These are phyloP conservation scores for Blastocystis hominis DNA, from an alignment of 352 stramenopile species.

Conservation along the genomic window DNA sequence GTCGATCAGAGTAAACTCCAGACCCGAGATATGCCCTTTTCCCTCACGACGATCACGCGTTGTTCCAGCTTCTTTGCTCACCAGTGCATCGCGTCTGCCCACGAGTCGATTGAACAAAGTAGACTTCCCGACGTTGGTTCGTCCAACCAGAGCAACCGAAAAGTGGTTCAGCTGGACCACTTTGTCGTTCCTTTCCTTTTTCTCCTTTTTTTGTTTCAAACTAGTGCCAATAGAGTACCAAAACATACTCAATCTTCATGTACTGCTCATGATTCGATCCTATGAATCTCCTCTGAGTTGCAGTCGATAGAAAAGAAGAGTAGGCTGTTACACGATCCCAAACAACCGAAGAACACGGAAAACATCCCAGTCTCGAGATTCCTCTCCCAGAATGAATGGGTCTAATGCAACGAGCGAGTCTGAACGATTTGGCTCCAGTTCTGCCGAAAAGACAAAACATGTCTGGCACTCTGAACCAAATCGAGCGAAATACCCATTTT, in stretches of 20 bases:
- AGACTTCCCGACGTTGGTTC: conserved; percentile 80
- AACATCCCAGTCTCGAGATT: neutral
- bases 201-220: conserved; percentile 51
- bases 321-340: neutral
- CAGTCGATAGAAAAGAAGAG: neutral
- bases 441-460: neutral
- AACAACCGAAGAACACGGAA: neutral
- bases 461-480: neutral
- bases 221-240: neutral
- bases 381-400: neutral
- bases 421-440: neutral
- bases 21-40: conserved; percentile 60
- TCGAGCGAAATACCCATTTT: neutral
- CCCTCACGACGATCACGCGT: conserved; percentile 79
- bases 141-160: conserved; percentile 75
- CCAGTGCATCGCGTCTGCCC: conserved; percentile 69
- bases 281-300: neutral
- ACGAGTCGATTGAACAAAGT: conserved; percentile 72
- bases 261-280: conserved; percentile 24
- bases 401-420: neutral
- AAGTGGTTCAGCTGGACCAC: conserved; percentile 60
- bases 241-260: conserved; percentile 37
- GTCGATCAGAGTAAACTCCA: conserved; percentile 65
- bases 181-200: conserved; percentile 38
- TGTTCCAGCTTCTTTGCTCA: conserved; percentile 74